Base-by-base conservation (phyloP, 1,284 basidiomycete species). In the Ceratorhiza oryzae-sativae region DNA sequence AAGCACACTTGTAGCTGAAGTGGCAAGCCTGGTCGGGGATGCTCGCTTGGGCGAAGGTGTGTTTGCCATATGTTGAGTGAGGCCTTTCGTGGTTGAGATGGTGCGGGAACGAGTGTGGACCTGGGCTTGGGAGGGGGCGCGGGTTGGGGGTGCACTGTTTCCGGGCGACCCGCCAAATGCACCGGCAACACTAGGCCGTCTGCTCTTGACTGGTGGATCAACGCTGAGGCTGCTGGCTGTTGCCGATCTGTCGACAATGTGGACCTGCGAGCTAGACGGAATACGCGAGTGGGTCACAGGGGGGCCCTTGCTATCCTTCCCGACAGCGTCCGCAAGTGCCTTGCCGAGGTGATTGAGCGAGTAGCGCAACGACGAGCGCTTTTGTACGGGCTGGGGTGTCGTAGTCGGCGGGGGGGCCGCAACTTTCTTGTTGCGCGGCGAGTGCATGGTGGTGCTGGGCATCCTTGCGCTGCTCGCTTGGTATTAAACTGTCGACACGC, bases 321-420 rank as follows among this genome's bases (percentile, higher is more conserved):
- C 63, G n/a, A 68, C 63, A 6, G 30, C 63, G 53, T 68, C 63
- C 34, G 62, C 62, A 3, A 67, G 48, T 3, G 62, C 62, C 39
- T 67, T 67, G n/a, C 62, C 62, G 20, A 67, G 27, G 34, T 67
- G 27, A 34, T 67, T 67, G 32, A 67, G 62, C 62, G 62, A 67
- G 62, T 67, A 67, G 30, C 62, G 62, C 48, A 67, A 36, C 46
- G 62, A 55, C 62, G 62, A 46, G 62, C 62, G 62, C 62, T 67
- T 67, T n/a, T 67, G 46, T 27, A 53, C 48, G 10, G 62, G 48
- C 36, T 53, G 62, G 62, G 62, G 48, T 34, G 55, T 55, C 20
- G 48, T 36, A 23, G 46, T 67, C n/a, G 46, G 30, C 61, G 61
- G 61, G 3, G 62, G 62, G 46, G 32, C 62, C 20, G 62, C 62